Base-by-base conservation (phyloP, 371 early-diverging fungal species). In the Chytridium lagenaria region DNA sequence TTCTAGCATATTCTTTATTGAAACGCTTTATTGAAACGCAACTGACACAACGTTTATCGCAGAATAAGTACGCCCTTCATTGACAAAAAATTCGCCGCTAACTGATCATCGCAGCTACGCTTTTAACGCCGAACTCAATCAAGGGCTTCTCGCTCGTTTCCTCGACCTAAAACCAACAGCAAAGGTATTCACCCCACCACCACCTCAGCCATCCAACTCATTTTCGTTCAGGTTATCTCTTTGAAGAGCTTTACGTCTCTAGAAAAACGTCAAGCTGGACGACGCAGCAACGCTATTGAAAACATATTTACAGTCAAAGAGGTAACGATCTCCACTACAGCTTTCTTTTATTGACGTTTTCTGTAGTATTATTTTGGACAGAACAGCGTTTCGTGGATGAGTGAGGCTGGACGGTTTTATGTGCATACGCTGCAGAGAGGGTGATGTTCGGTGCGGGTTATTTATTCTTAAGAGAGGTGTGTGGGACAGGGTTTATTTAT, bases 311-410 rank as follows among this genome's bases (percentile, higher is more conserved):
- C 86, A 1, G 92, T 93, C 30, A 86, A 92, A 49, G 85, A 83
- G 77, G 78, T 78, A 68, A 7, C 64, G 3, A 7, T 40, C 3
- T 34, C 31, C 16, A 5, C 15, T 52, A 0, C 22, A 39, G 19
- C 23, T 5, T n/a, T 66, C 12, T 36, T 33, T 1, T 15, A 12
- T 49, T 65, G 2, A 49, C 26, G 28, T 16, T 30, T 22, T 33
- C 67, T n/a, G n/a, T 80, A 90, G 69, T 89, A 89, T 72, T 88
- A 87, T 23, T 96, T 95, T 80, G 91, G 88, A 68, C 90, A 90
- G 31, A 92, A 94, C 76, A 88, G 91, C 22, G 96, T 96, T 23
- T 93, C 93, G 50, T 97, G 98, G 98, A 96, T 96, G 55, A 90
- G 89, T 72, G 94, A 91, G 73, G 90, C 92, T 26, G 97, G 96